A percentile compares a stretch with the other conserved stretches of the same genome.
Evolutionary conservation across 371 early-diverging fungal genomes (phyloP).

Genomic region (Coemansia sp.): DNA sequence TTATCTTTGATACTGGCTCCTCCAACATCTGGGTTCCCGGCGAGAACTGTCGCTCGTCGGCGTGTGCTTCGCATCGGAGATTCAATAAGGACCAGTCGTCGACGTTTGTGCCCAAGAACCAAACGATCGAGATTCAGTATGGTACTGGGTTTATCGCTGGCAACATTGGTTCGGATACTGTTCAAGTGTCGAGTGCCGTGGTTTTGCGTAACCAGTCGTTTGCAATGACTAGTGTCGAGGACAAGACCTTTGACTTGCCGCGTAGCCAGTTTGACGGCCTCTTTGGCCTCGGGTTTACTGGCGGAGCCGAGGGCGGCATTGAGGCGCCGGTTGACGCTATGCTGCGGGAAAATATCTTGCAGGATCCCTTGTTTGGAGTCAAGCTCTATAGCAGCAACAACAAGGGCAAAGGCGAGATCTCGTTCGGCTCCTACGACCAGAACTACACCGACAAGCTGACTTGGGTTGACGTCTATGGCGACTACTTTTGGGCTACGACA

Average conservation of each 20-base stretch:
- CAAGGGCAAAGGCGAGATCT: conserved; percentile 62
- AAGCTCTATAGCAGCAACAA: conserved; percentile 51
- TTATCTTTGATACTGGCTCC: conserved; percentile 93
- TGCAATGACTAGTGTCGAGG: conserved; percentile 86
- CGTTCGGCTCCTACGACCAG: conserved; percentile 68
- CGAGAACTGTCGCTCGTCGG: too few species aligned
- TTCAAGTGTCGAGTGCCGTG: conserved; percentile 68
- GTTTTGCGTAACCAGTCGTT: conserved; percentile 68
- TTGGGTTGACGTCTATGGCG: conserved; percentile 55
- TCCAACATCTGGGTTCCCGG: conserved; percentile 96
- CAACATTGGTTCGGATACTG: conserved; percentile 72
- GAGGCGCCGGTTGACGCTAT: conserved; percentile 47
- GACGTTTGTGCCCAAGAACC: conserved; percentile 73
- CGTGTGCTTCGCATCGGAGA: conserved; percentile 80
- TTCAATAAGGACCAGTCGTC: conserved; percentile 64
- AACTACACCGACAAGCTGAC: conserved; percentile 55
- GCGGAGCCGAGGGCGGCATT: conserved; percentile 41
- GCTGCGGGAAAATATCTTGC: conserved; percentile 30
- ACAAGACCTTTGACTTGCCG: conserved; percentile 66
- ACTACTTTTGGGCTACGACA: conserved; percentile 53
- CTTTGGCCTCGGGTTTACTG: conserved; percentile 77
- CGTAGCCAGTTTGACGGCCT: conserved; percentile 92
- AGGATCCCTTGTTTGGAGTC: conserved; percentile 44
- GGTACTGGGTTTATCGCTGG: conserved; percentile 92
- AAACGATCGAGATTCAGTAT: conserved; percentile 83